Evolutionary conservation across 2,329 filamentous ascomycete species (phyloP).

Genomic region (Aspergillus pseudoglaucus): DNA sequence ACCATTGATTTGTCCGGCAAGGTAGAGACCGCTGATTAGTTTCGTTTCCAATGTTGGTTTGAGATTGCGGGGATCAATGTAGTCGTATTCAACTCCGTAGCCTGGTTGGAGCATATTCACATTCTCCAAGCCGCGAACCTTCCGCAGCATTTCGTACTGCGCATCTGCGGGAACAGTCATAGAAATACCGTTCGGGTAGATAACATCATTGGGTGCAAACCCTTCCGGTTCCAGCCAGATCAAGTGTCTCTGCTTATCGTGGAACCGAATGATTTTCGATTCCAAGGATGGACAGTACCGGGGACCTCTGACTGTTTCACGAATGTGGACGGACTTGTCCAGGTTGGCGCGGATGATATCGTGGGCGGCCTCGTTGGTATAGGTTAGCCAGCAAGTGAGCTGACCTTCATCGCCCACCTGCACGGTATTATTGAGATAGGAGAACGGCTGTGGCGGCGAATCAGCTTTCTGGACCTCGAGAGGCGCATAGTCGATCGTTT

Average conservation of each 20-base stretch:
- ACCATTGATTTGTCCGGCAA: constrained; percentile 96
- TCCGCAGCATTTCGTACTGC: constrained; percentile 77
- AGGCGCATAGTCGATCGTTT: constrained; percentile 69
- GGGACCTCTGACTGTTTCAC: constrained; percentile 88
- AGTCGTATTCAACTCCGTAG: constrained; percentile 98
- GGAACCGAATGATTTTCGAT: constrained; percentile 85
- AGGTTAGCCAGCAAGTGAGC: constrained; percentile 76
- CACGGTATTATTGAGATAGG: constrained; percentile 75
- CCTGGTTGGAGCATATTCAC: constrained; percentile 89
- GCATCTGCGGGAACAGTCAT: constrained; percentile 92
- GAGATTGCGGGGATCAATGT: constrained; percentile 86
- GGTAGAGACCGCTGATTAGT: constrained; percentile 75
- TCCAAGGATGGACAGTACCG: constrained; percentile 94
- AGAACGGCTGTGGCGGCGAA: constrained; percentile 81
- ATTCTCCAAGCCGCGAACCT: constrained; percentile 79
- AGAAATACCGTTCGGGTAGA: constrained; percentile 94
- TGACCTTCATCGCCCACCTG: constrained; percentile 65
- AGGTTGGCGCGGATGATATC: constrained; percentile 79
- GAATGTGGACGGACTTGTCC: constrained; percentile 93
- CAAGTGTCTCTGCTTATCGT: constrained; percentile 72
- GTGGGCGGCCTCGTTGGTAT: constrained; percentile 79
- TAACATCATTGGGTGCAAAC: constrained; percentile 70
- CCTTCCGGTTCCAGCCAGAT: constrained; percentile 98
- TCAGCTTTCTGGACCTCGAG: constrained; percentile 75
- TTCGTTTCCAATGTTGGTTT: constrained; percentile 92